phyloP scores from a whole-genome alignment of 2,329 filamentous ascomycete genomes.

The Neurospora crassa region DNA sequence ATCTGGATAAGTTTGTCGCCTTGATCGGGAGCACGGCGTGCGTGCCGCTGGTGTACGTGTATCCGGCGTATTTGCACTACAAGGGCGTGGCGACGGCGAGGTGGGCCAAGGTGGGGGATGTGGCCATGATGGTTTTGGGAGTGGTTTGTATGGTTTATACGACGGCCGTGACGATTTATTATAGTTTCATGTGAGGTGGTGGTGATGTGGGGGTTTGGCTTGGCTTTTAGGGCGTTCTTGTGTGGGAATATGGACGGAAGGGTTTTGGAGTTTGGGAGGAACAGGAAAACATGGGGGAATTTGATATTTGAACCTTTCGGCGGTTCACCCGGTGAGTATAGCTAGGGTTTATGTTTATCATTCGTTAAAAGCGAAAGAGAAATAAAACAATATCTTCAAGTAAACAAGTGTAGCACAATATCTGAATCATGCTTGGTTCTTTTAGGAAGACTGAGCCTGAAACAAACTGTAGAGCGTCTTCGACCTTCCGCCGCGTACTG shows the following conservation, averaged over 20 bases:
- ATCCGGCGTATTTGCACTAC: conserved; percentile 62
- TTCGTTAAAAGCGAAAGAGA: background rate
- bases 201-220: background rate
- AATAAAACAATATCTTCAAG: background rate
- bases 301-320: background rate
- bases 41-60: conserved; percentile 68
- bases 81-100: conserved; percentile 52
- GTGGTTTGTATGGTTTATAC: conserved; percentile 62
- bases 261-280: background rate
- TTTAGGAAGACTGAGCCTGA: background rate
- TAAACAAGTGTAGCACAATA: background rate
- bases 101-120: conserved; percentile 47
- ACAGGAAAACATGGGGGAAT: background rate
- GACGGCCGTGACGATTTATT: conserved; percentile 48
- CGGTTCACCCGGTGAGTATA: background rate
- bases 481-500: too few relatives aligned
- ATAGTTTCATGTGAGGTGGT: conserved; percentile 24
- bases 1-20: conserved; percentile 66
- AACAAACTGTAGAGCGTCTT: too few relatives aligned
- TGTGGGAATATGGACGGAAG: background rate
- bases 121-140: conserved; percentile 54
- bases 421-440: background rate
- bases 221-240: background rate
- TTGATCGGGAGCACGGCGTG: conserved; percentile 66
- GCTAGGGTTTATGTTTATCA: background rate